Conservation (phyloP, 495 filamentous ascomycete genomes). For the Neurospora sp. region DNA sequence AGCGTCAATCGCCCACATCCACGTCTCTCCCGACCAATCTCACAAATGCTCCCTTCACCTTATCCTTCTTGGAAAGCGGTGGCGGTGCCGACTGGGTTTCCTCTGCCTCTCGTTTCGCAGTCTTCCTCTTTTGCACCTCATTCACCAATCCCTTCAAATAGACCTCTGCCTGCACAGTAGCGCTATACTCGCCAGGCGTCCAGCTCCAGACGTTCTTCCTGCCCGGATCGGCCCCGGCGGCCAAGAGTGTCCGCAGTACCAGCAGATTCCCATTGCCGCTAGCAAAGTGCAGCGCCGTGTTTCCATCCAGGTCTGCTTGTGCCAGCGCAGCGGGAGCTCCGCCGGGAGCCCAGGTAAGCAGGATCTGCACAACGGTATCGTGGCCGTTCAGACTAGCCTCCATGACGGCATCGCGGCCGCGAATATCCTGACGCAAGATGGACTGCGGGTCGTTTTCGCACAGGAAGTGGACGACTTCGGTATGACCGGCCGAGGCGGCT, state of each 20-base stretch:
- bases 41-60: conserved; percentile 20
- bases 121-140: conserved; percentile 40
- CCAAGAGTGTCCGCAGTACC: conserved; percentile 58
- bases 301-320: conserved; percentile 53
- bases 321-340: conserved; percentile 37
- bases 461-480: conserved; percentile 51
- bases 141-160: conserved; percentile 58
- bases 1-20: conserved; percentile 3
- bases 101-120: conserved; percentile 16
- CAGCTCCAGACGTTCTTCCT: conserved; percentile 60
- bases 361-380: conserved; percentile 49
- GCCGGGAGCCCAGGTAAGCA: conserved; percentile 43
- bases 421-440: conserved; percentile 44
- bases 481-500: conserved; percentile 47
- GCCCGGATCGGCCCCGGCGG: conserved; percentile 50
- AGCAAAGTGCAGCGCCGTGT: conserved; percentile 67
- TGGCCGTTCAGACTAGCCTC: conserved; percentile 44
- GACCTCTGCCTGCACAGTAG: conserved; percentile 64
- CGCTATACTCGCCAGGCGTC: conserved; percentile 62
- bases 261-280: conserved; percentile 60
- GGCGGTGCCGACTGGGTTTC: not conserved
- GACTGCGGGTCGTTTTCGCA: conserved; percentile 28
- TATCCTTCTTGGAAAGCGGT: conserved; percentile 8
- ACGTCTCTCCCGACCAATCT: conserved; percentile 23
- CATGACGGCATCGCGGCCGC: conserved; percentile 50